Percentiles rank a stretch among this genome's conserved stretches.
phyloP scores from a whole-genome alignment of 1,139 yeast genomes.

The Yamadazyma jaroonii region DNA sequence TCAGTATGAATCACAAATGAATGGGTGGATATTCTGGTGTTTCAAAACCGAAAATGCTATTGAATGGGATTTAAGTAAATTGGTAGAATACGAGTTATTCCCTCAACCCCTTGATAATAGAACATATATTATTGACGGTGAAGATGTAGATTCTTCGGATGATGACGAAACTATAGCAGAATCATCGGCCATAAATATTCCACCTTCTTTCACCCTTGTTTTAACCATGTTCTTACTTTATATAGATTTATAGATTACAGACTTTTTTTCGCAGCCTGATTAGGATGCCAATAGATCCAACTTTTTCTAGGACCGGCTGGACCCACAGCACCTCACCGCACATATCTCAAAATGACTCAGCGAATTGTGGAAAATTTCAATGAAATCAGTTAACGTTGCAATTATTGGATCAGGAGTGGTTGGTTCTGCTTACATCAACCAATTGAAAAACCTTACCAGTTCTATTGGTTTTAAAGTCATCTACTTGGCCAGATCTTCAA shows the following conservation, averaged over 20 bases:
- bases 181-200: no score
- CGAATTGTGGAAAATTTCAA: conserved; percentile 4
- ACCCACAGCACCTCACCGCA: no score
- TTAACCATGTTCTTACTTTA: not conserved
- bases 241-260: not conserved
- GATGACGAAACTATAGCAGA: conserved; percentile 5
- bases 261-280: not conserved
- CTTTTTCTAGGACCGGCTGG: no score
- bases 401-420: conserved; percentile 93
- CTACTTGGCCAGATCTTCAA: conserved; percentile 68
- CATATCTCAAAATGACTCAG: not conserved
- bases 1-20: conserved; percentile 62
- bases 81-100: conserved; percentile 48
- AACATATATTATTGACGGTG: conserved; percentile 38
- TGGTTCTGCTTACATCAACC: conserved; percentile 75
- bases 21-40: conserved; percentile 92
- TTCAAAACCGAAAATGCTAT: conserved; percentile 85
- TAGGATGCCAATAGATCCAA: not conserved
- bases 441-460: conserved; percentile 63
- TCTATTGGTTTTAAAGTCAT: conserved; percentile 71
- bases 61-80: conserved; percentile 80
- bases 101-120: conserved; percentile 58
- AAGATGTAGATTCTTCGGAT: conserved; percentile 21
- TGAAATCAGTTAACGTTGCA: conserved; percentile 70
- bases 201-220: not conserved